Evolutionary conservation across 352 stramenopile species (phyloP), one percentile per base, ranked within the genome.

Genomic region (Stramenopiles sp.): DNA sequence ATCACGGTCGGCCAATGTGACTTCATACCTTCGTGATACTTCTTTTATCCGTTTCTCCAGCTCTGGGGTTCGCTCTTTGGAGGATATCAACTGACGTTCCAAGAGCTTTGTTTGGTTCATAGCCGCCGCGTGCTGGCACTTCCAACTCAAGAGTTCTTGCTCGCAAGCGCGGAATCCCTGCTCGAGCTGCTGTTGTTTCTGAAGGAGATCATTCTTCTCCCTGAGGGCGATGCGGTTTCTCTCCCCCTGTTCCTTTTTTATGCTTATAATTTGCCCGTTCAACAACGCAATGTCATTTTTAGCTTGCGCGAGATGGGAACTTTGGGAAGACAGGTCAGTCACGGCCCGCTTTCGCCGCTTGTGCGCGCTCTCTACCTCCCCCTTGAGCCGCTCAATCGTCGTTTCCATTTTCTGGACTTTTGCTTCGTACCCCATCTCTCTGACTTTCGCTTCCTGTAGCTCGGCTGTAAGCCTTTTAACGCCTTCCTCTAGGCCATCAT

Each of bases 371-470:
- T 71, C 53, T 6, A 35, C 35, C 53, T 31, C 6, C 35, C 6
- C 53, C 6, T 6, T 2, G 4, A 71, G 6, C 2, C 4, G 33
- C 6, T 2, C 53, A 6, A 71, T 2, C 6, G 33, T 33, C 33
- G 4, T 71, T 71, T 71, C 53, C 4, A 35, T 35, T 71, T 71
- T 31, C 12, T 71, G 31, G 4, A 71, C 33, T 33, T 71, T 71
- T 6, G 6, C 6, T 35, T 2, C 35, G 33, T 71, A 35, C 12
- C 35, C 53, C 2, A 6, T 71, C 33, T 6, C 35, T 4, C 35
- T 31, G 35, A 6, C 33, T 6, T 71, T 71, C 35, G 35, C 4
- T 71, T 71, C 35, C 12, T 71, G 31, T 35, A 71, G 33, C 35
- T 71, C 53, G 2, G 33, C 2, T 6, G 6, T 6, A 33, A 35